Base-by-base conservation (phyloP, 371 early-diverging fungal genomes). In the Catenaria anguillulae region DNA sequence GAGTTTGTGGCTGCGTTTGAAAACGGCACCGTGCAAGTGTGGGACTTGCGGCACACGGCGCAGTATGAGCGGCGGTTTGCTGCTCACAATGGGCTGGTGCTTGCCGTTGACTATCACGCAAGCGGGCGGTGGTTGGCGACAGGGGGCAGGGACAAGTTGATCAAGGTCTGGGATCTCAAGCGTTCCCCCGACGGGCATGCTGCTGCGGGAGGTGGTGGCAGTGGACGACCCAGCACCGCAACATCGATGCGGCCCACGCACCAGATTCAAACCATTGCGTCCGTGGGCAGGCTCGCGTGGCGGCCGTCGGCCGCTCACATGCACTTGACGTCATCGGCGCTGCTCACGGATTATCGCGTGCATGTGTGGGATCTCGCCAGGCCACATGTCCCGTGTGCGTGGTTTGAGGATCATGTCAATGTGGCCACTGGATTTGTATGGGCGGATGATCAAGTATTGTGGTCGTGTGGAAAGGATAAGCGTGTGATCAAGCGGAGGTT, bases 1-100 rank as follows among this genome's bases (percentile, higher is more conserved):
- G 85, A 87, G 61, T 88, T 92, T 67, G 85, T 81, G 6, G 89
- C 93, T 24, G 90, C 84, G 0, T 90, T 89, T 68, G 93, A 92
- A 60, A 88, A 85, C 56, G 93, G 93, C 21, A 83, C 78, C n/a
- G 75, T 89, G 34, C 88, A 89, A 76, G 83, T 78, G 75, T 89
- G 89, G 89, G 89, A 89, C 65, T 76, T 88, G 60, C 77, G 90
- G 33, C 81, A 79, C 52, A 78, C 86, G 19, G 71, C 71, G 19
- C 61, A 78, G 4, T 77, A 76, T 61, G 86, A 86, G 63, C 78
- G 80, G 31, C 83, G 84, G 67, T 77, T 86, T 58, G 83, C 77
- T 65, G 88, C 87, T 0, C 91, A 90, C 65, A 81, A 78, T 61
- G 89, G 89, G 0, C 75, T 87, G 26, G 85, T 84, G 26, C 71